Evolutionary conservation across 2,329 filamentous ascomycete species (phyloP), one percentile per base, ranked within the genome.

Genomic region (Paraphoma sp.): DNA sequence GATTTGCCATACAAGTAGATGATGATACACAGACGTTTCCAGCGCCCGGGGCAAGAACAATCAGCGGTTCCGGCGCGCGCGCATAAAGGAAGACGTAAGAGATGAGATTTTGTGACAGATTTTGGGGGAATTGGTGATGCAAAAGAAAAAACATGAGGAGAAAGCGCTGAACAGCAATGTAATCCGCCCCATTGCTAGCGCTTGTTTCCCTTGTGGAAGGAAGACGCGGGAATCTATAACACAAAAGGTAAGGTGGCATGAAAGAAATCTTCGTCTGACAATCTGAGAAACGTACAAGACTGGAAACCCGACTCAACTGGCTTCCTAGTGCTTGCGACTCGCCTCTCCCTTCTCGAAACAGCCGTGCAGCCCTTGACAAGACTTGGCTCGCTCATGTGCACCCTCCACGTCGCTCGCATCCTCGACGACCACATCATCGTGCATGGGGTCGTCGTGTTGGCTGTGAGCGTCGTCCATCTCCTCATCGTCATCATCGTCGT

Each of bases 401-500:
- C 75, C 74, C 45, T 78, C 75, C 12, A 76, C 72, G 45, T 78
- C 75, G 54, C 75, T 77, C 17, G 69, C 70, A 55, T 77, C 75
- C 46, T 78, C 73, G 45, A 77, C 75, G 31, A 76, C 66, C 44
- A 77, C 74, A 59, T 73, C 71, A 49, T 76, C 73, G 52, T 70
- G 63, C 58, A 76, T 69, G 40, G 71, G 64, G 40, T 73, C 63
- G 52, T 77, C 75, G 10, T 66, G 70, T 40, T 75, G 73, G 58
- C 72, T 75, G 46, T 67, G 70, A 43, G 73, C 68, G 55, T 76
- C 74, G 46, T 76, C 71, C 23, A 69, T 75, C 43, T 77, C 75
- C 46, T 78, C 77, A 41, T 81, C 78, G 51, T 81, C 80, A 54
- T 83, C 78, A 30, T 80, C 81, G 53, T 82, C 81, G 65, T 81